Percentiles rank a stretch among this genome's conserved stretches.
Conservation (phyloP, 257 asterid species). For the Nicotiana obtusifolia region DNA sequence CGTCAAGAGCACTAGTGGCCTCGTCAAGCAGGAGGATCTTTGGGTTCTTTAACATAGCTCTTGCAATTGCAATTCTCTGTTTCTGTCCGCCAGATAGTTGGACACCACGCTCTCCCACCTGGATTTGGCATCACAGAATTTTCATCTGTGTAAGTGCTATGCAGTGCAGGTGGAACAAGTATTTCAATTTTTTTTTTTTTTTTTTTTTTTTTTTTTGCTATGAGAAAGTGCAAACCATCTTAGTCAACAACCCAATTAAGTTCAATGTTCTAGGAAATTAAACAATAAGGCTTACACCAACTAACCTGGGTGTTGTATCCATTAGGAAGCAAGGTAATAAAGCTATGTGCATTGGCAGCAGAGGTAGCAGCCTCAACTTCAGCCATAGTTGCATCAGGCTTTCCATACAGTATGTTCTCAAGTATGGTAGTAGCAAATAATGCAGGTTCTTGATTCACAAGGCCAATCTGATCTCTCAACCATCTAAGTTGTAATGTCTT, state of each 20-base stretch:
- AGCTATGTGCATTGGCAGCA: slow-evolving; percentile 95
- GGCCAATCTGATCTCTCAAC: slow-evolving; percentile 90
- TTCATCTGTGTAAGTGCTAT: not conserved
- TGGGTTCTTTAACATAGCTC: slow-evolving; percentile 91
- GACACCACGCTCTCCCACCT: slow-evolving; percentile 99
- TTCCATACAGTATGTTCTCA: slow-evolving; percentile 89
- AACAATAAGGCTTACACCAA: not conserved
- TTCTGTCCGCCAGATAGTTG: slow-evolving; percentile 96
- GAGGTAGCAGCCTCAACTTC: slow-evolving; percentile 91
- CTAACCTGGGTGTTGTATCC: slow-evolving; percentile 91
- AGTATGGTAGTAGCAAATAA: slow-evolving; percentile 95
- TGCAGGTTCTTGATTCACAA: slow-evolving; percentile 99
- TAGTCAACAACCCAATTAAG: not conserved
- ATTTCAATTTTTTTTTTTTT: too few species aligned
- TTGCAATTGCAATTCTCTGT: slow-evolving; percentile 90
- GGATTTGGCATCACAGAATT: not conserved
- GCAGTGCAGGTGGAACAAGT: too few species aligned
- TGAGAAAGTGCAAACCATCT: not conserved
- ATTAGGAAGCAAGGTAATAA: slow-evolving; percentile 79
- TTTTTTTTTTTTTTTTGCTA: too few species aligned
- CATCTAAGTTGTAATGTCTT: slow-evolving; percentile 82
- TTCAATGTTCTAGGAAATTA: not conserved
- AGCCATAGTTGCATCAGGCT: slow-evolving; percentile 86
- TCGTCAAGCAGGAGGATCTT: slow-evolving; percentile 86
- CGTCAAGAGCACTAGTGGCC: slow-evolving; percentile 95